Percentiles rank a stretch among this genome's conserved stretches.
Evolutionary conservation across 225 moss, liverwort and hornwort genomes (phyloP).

Genomic region (Marchantia polymorpha): DNA sequence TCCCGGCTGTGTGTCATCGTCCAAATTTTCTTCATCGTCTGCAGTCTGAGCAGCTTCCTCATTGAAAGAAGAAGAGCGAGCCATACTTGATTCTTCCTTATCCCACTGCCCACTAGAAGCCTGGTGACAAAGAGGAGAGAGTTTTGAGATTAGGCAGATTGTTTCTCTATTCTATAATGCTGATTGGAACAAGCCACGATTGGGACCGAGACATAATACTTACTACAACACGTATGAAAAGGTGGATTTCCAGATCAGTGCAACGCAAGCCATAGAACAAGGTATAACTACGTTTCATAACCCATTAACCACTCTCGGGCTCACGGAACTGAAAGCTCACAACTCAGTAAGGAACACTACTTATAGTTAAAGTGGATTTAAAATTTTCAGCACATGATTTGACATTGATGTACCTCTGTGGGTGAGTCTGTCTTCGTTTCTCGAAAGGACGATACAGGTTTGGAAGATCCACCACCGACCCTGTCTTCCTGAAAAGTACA

Average conservation of each 20-base stretch:
- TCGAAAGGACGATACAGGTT: constrained; percentile 44
- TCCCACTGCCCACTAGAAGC: constrained; percentile 20
- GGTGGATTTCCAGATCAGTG: not conserved
- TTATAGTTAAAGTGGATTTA: not conserved
- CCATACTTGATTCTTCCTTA: constrained; percentile 38
- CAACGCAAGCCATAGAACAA: not conserved
- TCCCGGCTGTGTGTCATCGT: constrained; percentile 76
- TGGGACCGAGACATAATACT: not conserved
- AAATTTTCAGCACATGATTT: not conserved
- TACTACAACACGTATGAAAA: not conserved
- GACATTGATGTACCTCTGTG: constrained; percentile 17
- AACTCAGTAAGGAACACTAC: not conserved
- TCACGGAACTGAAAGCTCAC: too few species aligned
- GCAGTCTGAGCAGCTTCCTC: constrained; percentile 47
- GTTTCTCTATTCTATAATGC: not conserved
- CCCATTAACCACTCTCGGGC: too few species aligned
- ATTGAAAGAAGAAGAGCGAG: constrained; percentile 34
- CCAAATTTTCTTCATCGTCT: constrained; percentile 56
- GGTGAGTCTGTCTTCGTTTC: constrained; percentile 76
- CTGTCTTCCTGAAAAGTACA: constrained; percentile 57
- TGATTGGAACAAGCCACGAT: not conserved
- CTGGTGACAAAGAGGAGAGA: not conserved
- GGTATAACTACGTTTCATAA: not conserved
- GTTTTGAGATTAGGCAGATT: not conserved
- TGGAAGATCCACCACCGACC: constrained; percentile 41